A percentile compares a stretch with the other conserved stretches of the same genome.
Evolutionary conservation across 2,329 filamentous ascomycete genomes (phyloP).

Genomic region (Claviceps capensis): DNA sequence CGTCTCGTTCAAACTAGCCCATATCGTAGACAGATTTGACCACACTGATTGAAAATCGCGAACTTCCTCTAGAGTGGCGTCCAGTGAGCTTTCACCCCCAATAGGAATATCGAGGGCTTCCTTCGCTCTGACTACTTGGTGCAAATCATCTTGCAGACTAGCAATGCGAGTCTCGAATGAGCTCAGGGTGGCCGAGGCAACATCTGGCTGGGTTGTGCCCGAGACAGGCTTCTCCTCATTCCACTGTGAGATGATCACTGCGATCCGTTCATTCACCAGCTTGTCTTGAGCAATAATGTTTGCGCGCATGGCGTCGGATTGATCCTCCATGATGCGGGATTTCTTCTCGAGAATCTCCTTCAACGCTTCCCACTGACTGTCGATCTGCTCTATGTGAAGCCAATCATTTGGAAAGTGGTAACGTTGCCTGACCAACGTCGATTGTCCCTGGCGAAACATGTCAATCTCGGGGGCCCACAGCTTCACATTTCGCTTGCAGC

Average conservation of each 20-base stretch:
- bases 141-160: conserved; percentile 70
- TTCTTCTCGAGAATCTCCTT: conserved; percentile 88
- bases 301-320: conserved; percentile 84
- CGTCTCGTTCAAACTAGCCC: conserved; percentile 89
- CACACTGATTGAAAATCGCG: conserved; percentile 98
- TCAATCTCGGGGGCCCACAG: conserved; percentile 93
- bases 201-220: conserved; percentile 78
- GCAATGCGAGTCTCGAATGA: conserved; percentile 78
- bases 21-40: conserved; percentile 89
- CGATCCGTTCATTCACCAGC: conserved; percentile 77
- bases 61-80: conserved; percentile 84
- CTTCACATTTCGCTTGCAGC: conserved; percentile 87
- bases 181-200: conserved; percentile 69
- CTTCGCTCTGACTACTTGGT: conserved; percentile 93
- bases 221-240: conserved; percentile 95
- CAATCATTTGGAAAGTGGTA: conserved; percentile 91
- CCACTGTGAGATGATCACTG: conserved; percentile 76
- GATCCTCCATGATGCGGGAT: conserved; percentile 89
- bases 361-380: conserved; percentile 87
- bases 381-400: conserved; percentile 91
- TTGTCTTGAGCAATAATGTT: conserved; percentile 94
- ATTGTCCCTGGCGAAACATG: conserved; percentile 89
- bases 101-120: conserved; percentile 86
- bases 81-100: conserved; percentile 65
- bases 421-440: conserved; percentile 76